Conservation (phyloP, 148 eudicot species). For the Pharnaceum exiguum region DNA sequence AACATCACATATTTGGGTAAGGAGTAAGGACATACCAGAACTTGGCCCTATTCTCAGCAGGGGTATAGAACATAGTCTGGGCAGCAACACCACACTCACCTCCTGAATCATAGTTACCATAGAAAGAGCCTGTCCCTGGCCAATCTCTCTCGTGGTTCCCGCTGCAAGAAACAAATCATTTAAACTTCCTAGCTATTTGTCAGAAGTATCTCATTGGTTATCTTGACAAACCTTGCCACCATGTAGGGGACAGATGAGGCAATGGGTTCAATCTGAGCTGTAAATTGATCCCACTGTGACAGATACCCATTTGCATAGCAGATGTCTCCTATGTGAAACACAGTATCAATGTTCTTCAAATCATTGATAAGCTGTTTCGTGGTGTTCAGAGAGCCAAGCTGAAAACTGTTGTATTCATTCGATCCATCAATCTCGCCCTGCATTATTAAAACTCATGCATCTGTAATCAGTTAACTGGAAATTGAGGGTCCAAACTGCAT, state of each 20-base stretch:
- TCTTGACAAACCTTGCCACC: conserved; percentile 53
- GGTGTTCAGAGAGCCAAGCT: conserved; percentile 73
- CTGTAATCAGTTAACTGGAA: background rate
- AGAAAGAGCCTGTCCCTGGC: conserved; percentile 79
- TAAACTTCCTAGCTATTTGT: background rate
- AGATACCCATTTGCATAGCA: conserved; percentile 81
- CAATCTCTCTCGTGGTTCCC: conserved; percentile 95
- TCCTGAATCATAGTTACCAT: conserved; percentile 61
- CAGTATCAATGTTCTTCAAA: conserved; percentile 58
- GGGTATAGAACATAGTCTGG: conserved; percentile 71
- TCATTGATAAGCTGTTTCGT: conserved; percentile 55
- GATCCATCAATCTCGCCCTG: conserved; percentile 87
- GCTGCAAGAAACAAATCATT: conserved; percentile 24
- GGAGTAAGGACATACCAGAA: conserved; percentile 46
- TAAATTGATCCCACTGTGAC: conserved; percentile 92
- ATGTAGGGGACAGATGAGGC: conserved; percentile 72
- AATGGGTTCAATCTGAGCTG: conserved; percentile 75
- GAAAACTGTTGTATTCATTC: conserved; percentile 58
- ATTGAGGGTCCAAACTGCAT: no score
- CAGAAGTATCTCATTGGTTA: background rate
- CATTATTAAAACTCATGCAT: background rate
- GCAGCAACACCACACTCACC: conserved; percentile 90
- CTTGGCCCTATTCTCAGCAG: conserved; percentile 75
- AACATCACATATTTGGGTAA: background rate
- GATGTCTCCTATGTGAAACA: conserved; percentile 78